These are phyloP conservation scores for Fusarium drepaniforme DNA, from an alignment of 2,329 filamentous ascomycete genomes.

Conservation along the genomic window DNA sequence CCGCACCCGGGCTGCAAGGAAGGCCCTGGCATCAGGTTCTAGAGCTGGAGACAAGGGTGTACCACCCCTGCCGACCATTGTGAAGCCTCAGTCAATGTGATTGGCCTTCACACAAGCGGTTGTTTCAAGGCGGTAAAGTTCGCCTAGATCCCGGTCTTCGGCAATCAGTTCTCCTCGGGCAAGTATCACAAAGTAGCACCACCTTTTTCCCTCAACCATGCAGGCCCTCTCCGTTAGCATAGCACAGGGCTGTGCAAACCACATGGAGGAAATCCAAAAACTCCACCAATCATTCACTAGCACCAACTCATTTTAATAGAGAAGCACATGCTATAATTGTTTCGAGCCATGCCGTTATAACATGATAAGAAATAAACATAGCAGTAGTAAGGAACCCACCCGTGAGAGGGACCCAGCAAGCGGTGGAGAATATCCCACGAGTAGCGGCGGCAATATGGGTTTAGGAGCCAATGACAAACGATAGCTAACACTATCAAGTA, in stretches of 20 bases:
- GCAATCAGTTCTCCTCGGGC: neutral
- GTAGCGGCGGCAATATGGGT: neutral
- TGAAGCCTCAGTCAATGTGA: neutral
- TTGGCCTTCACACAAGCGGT: neutral
- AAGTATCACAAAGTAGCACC: neutral
- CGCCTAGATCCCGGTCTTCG: neutral
- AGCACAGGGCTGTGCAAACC: neutral
- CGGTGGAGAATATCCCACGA: neutral
- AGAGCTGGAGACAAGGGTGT: neutral
- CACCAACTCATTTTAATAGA: neutral
- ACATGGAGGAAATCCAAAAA: neutral
- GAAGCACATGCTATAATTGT: neutral
- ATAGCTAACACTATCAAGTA: neutral
- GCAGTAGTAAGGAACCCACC: neutral
- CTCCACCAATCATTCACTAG: neutral
- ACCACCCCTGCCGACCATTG: conserved; percentile 2
- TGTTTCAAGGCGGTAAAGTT: neutral
- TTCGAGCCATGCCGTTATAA: neutral
- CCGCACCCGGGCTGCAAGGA: neutral
- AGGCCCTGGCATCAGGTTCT: neutral
- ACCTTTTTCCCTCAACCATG: neutral
- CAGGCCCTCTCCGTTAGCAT: neutral
- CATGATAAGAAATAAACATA: neutral
- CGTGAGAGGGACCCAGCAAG: neutral
- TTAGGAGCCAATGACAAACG: neutral